Evolutionary conservation across 352 stramenopile species (phyloP), one percentile per base, ranked within the genome.

Genomic region (Pythium sukuiense): DNA sequence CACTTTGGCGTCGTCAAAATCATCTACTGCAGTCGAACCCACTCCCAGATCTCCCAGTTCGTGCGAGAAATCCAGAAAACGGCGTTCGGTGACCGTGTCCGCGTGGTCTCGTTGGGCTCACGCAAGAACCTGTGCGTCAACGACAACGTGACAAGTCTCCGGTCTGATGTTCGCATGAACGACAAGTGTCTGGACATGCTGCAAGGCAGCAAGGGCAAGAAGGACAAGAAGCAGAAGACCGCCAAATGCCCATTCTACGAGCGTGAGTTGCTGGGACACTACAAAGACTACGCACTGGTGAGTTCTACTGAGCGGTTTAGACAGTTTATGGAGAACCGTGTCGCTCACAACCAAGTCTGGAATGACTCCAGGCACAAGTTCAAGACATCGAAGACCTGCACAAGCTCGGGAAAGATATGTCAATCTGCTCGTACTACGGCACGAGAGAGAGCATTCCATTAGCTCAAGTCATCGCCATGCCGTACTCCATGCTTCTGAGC

Each of bases 381-480:
- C 83, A 92, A 58, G 97, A 99, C 65, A 98, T 99, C 57, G 97
- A 99, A 80, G 97, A 99, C 57, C 70, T 99, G 2, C 84, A 91
- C 26, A 76, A 73, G 14, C 74, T 99, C 12, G 97, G 97, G 24
- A 74, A 90, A 39, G 79, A 97, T 18, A 88, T 94, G 74, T 91
- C 91, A 6, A 92, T 90, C 45, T 99, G 98, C 72, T 92, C 97
- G 6, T 99, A 99, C 72, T 99, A 99, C 74, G 97, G 96, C 6
- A 80, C 88, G 11, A 80, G 96, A 45, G 83, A 93, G 57, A 97
- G 93, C 41, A 71, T 98, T 14, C 77, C 87, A 0, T 74, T 97
- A 13, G 92, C 93, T n/a, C 88, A 98, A 69, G 74, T 97, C 8
- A 73, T 96, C 20, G 85, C 87, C 2, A 90, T 99, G 72, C 96